phyloP scores from a whole-genome alignment of 345 rosid species.

The Citrus mangshanensis region DNA sequence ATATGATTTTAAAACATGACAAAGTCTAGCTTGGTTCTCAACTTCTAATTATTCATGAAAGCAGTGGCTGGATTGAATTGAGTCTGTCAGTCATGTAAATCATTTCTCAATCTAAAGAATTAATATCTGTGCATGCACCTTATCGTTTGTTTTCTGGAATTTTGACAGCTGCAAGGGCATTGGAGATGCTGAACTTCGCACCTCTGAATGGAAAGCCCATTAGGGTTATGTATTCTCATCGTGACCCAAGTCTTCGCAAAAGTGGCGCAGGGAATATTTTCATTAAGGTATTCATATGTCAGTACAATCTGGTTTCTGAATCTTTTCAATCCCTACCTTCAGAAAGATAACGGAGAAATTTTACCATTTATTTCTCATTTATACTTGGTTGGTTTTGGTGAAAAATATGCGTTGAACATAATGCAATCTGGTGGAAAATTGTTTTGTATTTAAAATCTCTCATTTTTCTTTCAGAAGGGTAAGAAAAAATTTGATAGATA shows the following conservation, averaged over 20 bases:
- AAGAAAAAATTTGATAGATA: background rate
- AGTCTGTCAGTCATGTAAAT: background rate
- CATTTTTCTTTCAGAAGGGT: background rate
- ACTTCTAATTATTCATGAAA: background rate
- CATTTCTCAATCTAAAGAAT: background rate
- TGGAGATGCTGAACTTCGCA: conserved; percentile 74
- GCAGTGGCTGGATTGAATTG: background rate
- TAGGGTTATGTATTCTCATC: conserved; percentile 84
- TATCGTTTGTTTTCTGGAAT: background rate
- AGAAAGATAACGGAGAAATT: background rate
- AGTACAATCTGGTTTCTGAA: background rate
- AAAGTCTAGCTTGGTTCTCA: background rate
- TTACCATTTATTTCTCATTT: background rate
- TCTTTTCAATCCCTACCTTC: background rate
- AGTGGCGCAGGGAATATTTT: conserved; percentile 97
- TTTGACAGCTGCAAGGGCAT: conserved; percentile 73
- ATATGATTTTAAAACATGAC: no score
- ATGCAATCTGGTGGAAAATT: background rate
- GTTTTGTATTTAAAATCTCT: background rate
- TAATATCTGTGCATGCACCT: background rate
- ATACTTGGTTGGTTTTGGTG: background rate
- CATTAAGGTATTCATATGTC: conserved; percentile 55
- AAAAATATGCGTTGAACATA: background rate
- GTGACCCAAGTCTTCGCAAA: conserved; percentile 68
- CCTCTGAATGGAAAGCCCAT: conserved; percentile 74